Conservation (phyloP, 176 grass and related monocot species). For the Triticum monococcum region DNA sequence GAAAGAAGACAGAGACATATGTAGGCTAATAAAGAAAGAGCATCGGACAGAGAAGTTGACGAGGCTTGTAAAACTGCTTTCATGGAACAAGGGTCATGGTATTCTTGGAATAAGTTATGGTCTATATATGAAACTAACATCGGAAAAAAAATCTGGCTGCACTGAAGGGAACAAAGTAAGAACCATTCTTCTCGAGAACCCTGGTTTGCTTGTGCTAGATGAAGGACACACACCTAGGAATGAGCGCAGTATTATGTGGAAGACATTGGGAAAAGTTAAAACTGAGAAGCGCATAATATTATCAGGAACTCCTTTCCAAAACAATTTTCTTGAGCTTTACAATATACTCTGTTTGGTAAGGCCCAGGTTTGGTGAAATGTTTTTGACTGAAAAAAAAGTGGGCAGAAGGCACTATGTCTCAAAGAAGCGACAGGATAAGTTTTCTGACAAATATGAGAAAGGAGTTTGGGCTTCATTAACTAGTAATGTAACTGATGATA, state of each 20-base stretch:
- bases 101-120: slow-evolving; percentile 92
- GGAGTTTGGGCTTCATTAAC: slow-evolving; percentile 84
- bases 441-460: slow-evolving; percentile 69
- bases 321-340: slow-evolving; percentile 92
- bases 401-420: slow-evolving; percentile 32
- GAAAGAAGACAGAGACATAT: slow-evolving; percentile 67
- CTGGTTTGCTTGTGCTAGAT: slow-evolving; percentile 87
- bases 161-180: slow-evolving; percentile 59
- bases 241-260: slow-evolving; percentile 71
- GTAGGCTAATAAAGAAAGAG: slow-evolving; percentile 58
- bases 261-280: slow-evolving; percentile 79
- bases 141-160: slow-evolving; percentile 40
- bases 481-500: slow-evolving; percentile 77
- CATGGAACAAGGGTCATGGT: slow-evolving; percentile 71
- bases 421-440: slow-evolving; percentile 47
- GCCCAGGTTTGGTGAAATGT: slow-evolving; percentile 82
- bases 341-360: slow-evolving; percentile 90
- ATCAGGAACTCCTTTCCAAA: slow-evolving; percentile 96
- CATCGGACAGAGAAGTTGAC: slow-evolving; percentile 48
- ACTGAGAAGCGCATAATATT: slow-evolving; percentile 82
- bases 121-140: slow-evolving; percentile 67
- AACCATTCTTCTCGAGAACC: slow-evolving; percentile 75
- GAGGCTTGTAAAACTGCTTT: slow-evolving; percentile 74
- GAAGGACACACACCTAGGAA: slow-evolving; percentile 97
- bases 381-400: slow-evolving; percentile 59